Evolutionary conservation across 2,329 filamentous ascomycete genomes (phyloP).

Genomic region (Metarhizium guizhouense): DNA sequence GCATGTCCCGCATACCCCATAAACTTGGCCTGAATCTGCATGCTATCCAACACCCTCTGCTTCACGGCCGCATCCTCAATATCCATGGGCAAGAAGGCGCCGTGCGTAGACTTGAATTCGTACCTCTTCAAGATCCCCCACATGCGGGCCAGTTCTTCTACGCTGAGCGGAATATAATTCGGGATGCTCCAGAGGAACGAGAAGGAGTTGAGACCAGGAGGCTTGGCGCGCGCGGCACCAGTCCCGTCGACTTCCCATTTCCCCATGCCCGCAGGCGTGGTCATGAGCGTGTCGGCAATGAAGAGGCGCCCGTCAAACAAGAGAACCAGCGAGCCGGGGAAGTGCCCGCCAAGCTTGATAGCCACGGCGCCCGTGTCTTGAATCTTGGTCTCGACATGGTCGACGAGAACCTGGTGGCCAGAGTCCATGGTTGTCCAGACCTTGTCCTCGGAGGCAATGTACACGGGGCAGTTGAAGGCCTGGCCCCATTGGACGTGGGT

Average conservation of each 20-base stretch:
- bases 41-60: slow-evolving; percentile 49
- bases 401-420: too few relatives aligned
- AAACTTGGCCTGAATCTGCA: slow-evolving; percentile 58
- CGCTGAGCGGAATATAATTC: slow-evolving; percentile 59
- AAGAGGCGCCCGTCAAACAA: slow-evolving; percentile 55
- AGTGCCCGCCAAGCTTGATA: slow-evolving; percentile 71
- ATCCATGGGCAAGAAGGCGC: slow-evolving; percentile 56
- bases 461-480: slow-evolving; percentile 64
- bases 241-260: slow-evolving; percentile 34
- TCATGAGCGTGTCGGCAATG: slow-evolving; percentile 69
- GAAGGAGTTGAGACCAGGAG: slow-evolving; percentile 43
- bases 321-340: slow-evolving; percentile 63
- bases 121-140: too few relatives aligned
- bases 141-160: too few relatives aligned
- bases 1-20: slow-evolving; percentile 15
- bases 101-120: slow-evolving; percentile 17
- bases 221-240: slow-evolving; percentile 25
- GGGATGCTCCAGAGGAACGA: slow-evolving; percentile 72
- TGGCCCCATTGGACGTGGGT: slow-evolving; percentile 61
- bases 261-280: slow-evolving; percentile 42
- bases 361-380: slow-evolving; percentile 42
- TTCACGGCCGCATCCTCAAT: slow-evolving; percentile 32
- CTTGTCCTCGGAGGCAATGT: slow-evolving; percentile 34
- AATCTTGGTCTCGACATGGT: slow-evolving; percentile 35
- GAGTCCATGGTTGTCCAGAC: too few relatives aligned